phyloP scores from a whole-genome alignment of 1,284 basidiomycete genomes.

The Apiotrichum veenhuisii region DNA sequence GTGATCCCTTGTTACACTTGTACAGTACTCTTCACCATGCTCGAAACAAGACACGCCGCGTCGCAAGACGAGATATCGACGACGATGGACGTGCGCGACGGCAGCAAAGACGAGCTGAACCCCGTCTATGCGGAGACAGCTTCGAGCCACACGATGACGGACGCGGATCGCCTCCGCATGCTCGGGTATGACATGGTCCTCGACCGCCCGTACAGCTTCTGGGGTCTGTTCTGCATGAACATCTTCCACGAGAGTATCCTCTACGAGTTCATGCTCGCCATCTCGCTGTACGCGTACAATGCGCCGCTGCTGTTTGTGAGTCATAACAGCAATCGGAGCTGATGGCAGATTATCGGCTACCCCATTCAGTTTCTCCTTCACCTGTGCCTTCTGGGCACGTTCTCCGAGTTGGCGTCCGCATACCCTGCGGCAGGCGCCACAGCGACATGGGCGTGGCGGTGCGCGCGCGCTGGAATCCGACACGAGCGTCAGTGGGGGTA shows the following conservation, averaged over 20 bases:
- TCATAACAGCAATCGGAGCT: background rate
- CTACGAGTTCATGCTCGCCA: background rate
- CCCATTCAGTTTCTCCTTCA: constrained; percentile 36
- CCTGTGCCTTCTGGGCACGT: constrained; percentile 34
- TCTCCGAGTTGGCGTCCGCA: constrained; percentile 43
- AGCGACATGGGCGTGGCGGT: constrained; percentile 46
- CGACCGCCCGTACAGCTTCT: constrained; percentile 45
- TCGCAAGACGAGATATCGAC: background rate
- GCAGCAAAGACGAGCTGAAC: background rate
- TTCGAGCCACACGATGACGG: background rate
- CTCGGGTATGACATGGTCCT: constrained; percentile 44
- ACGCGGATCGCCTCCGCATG: constrained; percentile 36
- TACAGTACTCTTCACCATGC: too few relatives aligned
- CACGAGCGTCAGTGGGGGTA: constrained; percentile 44
- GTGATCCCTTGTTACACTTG: too few relatives aligned
- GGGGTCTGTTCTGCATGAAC: constrained; percentile 17
- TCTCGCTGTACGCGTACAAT: background rate
- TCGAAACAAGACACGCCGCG: too few relatives aligned
- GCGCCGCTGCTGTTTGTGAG: constrained; percentile 10
- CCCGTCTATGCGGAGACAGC: background rate
- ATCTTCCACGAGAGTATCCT: constrained; percentile 1
- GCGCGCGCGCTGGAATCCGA: constrained; percentile 38
- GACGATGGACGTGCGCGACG: background rate
- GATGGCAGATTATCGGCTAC: constrained; percentile 38
- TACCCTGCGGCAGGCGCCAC: constrained; percentile 47